Evolutionary conservation across 2,329 filamentous ascomycete species (phyloP), one percentile per base, ranked within the genome.

Genomic region (Cytospora paraplurivora): DNA sequence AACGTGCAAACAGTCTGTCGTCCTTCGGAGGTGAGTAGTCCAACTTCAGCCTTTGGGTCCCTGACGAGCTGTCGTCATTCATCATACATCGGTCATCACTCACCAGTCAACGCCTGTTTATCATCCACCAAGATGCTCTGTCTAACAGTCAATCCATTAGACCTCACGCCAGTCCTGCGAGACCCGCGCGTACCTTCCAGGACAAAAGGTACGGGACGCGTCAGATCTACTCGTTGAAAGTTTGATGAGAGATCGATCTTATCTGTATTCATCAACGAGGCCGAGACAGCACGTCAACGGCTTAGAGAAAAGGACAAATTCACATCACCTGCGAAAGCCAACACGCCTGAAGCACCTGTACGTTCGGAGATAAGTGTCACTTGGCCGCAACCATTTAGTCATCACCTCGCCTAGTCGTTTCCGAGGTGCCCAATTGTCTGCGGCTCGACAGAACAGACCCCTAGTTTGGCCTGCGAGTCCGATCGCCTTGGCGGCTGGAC

Each of bases 21-120:
- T 62, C 58, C 58, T 54, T 64, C 58, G 62, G 62, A 64, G 58
- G 59, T 64, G 59, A 64, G 58, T 62, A 21, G 53, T 54, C 50
- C 50, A 35, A 35, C 17, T 50, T 13, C 47, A 33, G 56, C 44
- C 56, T 50, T 17, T 50, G n/a, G 34, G 13, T 34, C 27, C 35
- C 27, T 19, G 11, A 8, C 33, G 54, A 35, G 34, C 17, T 21
- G 56, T 50, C 27, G 13, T 15, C 13, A 50, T 47, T 21, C 56
- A 33, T 35, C 44, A 34, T n/a, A 13, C 32, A 33, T 32, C 38
- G 21, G n/a, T 57, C 55, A 47, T 47, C 44, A 44, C 7, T 19
- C 15, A 44, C 41, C 41, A 11, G 8, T 47, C 17, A 44, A 17
- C 41, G 19, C 41, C 21, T 12, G 44, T 47, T 21, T 10, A 47